A percentile compares a stretch with the other conserved stretches of the same genome.
phyloP scores from a whole-genome alignment of 768 basidiomycete genomes.

The Russula virescens region DNA sequence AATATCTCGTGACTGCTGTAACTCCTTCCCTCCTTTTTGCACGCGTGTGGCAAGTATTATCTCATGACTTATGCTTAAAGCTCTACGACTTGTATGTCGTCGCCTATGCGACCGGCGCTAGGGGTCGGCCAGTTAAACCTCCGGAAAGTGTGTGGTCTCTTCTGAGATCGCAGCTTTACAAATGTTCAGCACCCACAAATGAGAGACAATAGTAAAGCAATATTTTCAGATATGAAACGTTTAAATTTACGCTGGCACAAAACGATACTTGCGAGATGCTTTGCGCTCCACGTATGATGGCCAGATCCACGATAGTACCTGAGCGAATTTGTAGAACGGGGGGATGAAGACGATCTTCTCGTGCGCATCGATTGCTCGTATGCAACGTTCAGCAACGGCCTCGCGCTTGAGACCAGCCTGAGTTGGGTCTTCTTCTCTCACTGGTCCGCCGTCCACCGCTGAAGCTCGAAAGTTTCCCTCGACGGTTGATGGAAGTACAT shows the following conservation, averaged over 20 bases:
- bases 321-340: conserved; percentile 38
- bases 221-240: not conserved
- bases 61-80: not conserved
- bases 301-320: conserved; percentile 60
- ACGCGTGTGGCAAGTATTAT: too few species aligned
- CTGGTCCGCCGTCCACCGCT: conserved; percentile 58
- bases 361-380: conserved; percentile 52
- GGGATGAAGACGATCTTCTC: conserved; percentile 61
- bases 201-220: not conserved
- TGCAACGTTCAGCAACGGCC: conserved; percentile 53
- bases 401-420: conserved; percentile 53
- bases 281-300: conserved; percentile 52
- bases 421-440: conserved; percentile 45
- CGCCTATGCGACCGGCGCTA: not conserved
- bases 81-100: not conserved
- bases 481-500: conserved; percentile 62
- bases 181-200: not conserved
- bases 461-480: conserved; percentile 75
- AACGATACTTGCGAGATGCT: conserved; percentile 64
- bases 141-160: not conserved
- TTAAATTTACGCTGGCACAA: conserved; percentile 23
- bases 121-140: not conserved
- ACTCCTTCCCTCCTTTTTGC: too few species aligned
- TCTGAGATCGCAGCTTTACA: not conserved
- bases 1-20: not conserved